Conservation (phyloP, 352 stramenopile genomes). For the Pythium dissimile region DNA sequence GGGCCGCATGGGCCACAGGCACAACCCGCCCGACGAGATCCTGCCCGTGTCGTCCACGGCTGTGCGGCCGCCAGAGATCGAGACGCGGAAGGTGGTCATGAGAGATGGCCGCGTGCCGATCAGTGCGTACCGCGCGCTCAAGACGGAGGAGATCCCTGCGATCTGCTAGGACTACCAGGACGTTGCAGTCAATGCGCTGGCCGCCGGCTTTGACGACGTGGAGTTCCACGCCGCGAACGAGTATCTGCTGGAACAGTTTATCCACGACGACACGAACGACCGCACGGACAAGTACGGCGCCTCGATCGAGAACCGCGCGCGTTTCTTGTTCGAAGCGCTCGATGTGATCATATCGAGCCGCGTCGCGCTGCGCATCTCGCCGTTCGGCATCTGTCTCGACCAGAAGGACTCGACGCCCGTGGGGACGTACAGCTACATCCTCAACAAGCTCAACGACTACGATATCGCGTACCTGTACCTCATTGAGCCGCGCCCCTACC, state of each 20-base stretch:
- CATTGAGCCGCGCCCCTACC: slow-evolving; percentile 52
- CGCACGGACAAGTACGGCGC: slow-evolving; percentile 76
- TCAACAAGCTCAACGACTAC: slow-evolving; percentile 50
- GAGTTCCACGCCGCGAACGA: slow-evolving; percentile 86
- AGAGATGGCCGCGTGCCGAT: slow-evolving; percentile 18
- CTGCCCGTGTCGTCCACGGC: slow-evolving; percentile 33
- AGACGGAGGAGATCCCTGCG: slow-evolving; percentile 57
- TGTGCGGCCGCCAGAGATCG: not conserved
- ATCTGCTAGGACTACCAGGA: slow-evolving; percentile 59
- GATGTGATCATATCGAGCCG: slow-evolving; percentile 25
- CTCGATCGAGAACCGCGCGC: slow-evolving; percentile 59
- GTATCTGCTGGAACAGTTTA: slow-evolving; percentile 84
- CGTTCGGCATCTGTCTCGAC: slow-evolving; percentile 24
- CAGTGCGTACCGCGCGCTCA: slow-evolving; percentile 44
- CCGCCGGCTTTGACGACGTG: slow-evolving; percentile 26
- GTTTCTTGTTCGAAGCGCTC: slow-evolving; percentile 55
- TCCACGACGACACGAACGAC: slow-evolving; percentile 58
- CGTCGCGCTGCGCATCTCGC: slow-evolving; percentile 22
- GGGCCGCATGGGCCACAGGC: slow-evolving; percentile 46
- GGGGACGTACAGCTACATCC: slow-evolving; percentile 45
- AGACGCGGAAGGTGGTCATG: not conserved
- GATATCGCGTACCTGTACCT: slow-evolving; percentile 55
- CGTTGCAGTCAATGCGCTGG: slow-evolving; percentile 37
- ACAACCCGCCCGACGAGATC: slow-evolving; percentile 20
- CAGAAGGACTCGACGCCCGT: slow-evolving; percentile 42